Conservation (phyloP, 352 stramenopile genomes). For the Phytophthora citrophthora region DNA sequence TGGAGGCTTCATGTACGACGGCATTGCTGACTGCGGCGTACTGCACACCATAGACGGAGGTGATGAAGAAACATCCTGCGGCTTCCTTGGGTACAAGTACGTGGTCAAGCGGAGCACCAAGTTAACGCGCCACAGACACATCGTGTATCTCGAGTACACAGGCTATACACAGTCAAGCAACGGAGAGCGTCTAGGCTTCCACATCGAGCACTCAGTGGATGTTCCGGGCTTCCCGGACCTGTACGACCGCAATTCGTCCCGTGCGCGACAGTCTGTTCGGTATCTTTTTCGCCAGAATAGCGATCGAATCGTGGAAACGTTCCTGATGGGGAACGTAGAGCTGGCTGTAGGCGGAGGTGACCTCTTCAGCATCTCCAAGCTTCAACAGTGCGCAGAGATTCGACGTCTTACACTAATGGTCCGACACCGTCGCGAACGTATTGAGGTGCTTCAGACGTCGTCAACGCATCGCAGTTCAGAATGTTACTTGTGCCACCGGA, state of each 20-base stretch:
- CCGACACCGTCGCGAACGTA: constrained; percentile 29
- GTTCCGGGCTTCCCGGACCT: constrained; percentile 41
- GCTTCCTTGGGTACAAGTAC: constrained; percentile 59
- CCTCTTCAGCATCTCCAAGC: constrained; percentile 33
- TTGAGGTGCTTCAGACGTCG: constrained; percentile 28
- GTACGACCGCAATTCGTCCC: constrained; percentile 20
- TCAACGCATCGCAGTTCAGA: constrained; percentile 10
- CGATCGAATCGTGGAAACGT: constrained; percentile 29
- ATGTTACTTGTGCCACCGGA: constrained; percentile 32
- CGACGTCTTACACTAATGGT: constrained; percentile 49
- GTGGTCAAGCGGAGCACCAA: constrained; percentile 38
- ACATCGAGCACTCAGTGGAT: constrained; percentile 46
- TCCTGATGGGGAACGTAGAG: constrained; percentile 38
- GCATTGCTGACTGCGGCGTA: constrained; percentile 48
- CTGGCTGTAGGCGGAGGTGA: constrained; percentile 4
- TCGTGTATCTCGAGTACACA: constrained; percentile 45
- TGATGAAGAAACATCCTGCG: constrained; percentile 34
- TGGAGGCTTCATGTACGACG: constrained; percentile 45
- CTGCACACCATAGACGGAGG: constrained; percentile 35
- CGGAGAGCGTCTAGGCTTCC: constrained; percentile 46
- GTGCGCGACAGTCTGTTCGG: constrained; percentile 22
- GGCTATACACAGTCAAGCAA: constrained; percentile 39
- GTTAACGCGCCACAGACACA: constrained; percentile 31
- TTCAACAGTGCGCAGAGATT: constrained; percentile 41
- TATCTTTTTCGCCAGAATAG: constrained; percentile 51